These are phyloP conservation scores for Colletotrichum neosansevieriae DNA, from an alignment of 2,329 filamentous ascomycete species.

Conservation along the genomic window DNA sequence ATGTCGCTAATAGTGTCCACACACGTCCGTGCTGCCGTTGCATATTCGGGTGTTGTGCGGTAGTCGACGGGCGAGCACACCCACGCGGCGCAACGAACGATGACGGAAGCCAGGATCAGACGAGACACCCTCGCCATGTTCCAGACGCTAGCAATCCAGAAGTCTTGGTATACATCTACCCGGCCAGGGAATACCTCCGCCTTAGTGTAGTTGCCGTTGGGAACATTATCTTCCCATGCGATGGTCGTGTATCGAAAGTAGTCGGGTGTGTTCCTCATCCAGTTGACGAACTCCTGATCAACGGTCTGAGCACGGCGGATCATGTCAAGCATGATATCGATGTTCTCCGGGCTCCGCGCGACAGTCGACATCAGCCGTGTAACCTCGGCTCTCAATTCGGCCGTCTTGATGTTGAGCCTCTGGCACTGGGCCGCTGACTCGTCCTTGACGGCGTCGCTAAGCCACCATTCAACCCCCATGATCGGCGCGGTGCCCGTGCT, in stretches of 20 bases:
- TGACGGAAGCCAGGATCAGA: constrained; percentile 66
- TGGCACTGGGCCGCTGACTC: constrained; percentile 61
- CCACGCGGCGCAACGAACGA: constrained; percentile 72
- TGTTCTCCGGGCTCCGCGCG: constrained; percentile 61
- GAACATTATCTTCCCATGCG: constrained; percentile 67
- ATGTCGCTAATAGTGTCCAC: constrained; percentile 69
- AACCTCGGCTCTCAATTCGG: constrained; percentile 67
- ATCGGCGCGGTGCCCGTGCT: constrained; percentile 63
- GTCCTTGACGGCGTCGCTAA: constrained; percentile 64
- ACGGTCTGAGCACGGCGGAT: constrained; percentile 64
- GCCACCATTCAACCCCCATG: constrained; percentile 72
- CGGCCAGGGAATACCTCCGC: constrained; percentile 71
- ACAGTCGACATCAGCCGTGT: constrained; percentile 62
- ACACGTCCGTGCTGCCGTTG: constrained; percentile 63
- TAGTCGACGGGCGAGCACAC: constrained; percentile 71
- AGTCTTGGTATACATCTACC: constrained; percentile 69
- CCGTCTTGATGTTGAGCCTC: constrained; percentile 64
- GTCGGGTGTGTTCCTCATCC: constrained; percentile 63
- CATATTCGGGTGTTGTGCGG: constrained; percentile 72
- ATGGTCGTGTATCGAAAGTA: constrained; percentile 65
- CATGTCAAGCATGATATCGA: constrained; percentile 63
- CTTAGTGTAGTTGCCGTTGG: constrained; percentile 62
- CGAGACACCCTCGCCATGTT: constrained; percentile 67
- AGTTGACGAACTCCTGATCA: constrained; percentile 64
- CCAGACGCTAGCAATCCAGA: constrained; percentile 70